Percentiles rank a stretch among this genome's conserved stretches.
Conservation (phyloP, 495 filamentous ascomycete species). For the Xylaria longipes region DNA sequence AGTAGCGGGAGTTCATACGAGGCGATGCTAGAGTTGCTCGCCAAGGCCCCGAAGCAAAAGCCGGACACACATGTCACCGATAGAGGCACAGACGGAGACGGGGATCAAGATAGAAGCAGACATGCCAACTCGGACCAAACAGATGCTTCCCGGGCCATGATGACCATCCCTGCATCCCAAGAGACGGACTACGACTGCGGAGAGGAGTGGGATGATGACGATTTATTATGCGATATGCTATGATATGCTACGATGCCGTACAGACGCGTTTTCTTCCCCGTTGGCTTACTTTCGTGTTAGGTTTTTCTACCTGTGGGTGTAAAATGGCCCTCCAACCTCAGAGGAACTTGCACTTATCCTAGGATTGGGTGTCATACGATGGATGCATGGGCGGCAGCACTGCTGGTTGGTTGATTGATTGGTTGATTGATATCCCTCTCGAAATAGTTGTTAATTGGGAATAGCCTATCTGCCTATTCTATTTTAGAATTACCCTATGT, state of each 20-base stretch:
- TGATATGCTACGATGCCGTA: background rate
- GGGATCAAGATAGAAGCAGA: background rate
- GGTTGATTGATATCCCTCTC: background rate
- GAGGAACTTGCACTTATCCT: background rate
- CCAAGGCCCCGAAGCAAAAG: constrained; percentile 27
- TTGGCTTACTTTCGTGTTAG: background rate
- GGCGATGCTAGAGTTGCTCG: constrained; percentile 34
- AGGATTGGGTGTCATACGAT: background rate
- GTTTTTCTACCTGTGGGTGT: background rate
- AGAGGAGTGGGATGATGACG: constrained; percentile 40
- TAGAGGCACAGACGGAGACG: background rate
- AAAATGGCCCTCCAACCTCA: background rate
- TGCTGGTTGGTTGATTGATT: background rate
- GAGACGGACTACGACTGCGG: constrained; percentile 50
- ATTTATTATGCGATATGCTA: constrained; percentile 30
- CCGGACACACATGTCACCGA: background rate
- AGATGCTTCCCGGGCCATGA: background rate
- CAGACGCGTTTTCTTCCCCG: background rate
- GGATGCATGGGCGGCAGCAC: background rate
- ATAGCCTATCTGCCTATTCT: background rate
- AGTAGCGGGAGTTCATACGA: constrained; percentile 34
- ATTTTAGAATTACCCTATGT: background rate
- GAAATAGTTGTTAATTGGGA: background rate
- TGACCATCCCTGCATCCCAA: constrained; percentile 39
- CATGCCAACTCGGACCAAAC: background rate